Percentiles rank a stretch among this genome's conserved stretches.
These are phyloP conservation scores for Chalciporus sphaerocephalus DNA, from an alignment of 768 basidiomycete species.

Conservation along the genomic window DNA sequence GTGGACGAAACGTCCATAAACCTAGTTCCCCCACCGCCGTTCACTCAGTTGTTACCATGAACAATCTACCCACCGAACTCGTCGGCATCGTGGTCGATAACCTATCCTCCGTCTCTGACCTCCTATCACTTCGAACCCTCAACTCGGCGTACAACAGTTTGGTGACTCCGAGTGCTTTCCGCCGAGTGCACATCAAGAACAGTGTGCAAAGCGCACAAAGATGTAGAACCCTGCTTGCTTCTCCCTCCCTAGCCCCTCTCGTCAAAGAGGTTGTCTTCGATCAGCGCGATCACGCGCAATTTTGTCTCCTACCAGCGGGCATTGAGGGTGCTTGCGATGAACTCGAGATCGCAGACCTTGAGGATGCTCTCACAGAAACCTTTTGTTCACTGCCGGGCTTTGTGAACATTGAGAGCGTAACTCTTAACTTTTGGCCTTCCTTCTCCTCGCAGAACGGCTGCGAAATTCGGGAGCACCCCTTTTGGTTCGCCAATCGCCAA, in stretches of 20 bases:
- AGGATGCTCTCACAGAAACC: slow-evolving; percentile 26
- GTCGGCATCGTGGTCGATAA: slow-evolving; percentile 22
- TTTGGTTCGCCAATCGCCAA: slow-evolving; percentile 31
- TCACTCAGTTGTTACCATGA: slow-evolving; percentile 13
- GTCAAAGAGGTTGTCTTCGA: slow-evolving; percentile 30
- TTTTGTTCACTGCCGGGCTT: slow-evolving; percentile 20
- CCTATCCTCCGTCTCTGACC: slow-evolving; percentile 22
- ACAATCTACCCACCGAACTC: slow-evolving; percentile 27
- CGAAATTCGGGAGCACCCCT: slow-evolving; percentile 27
- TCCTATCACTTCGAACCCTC: slow-evolving; percentile 26
- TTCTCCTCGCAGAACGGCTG: slow-evolving; percentile 21
- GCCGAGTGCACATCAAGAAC: slow-evolving; percentile 20
- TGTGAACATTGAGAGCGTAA: slow-evolving; percentile 18
- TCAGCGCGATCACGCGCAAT: slow-evolving; percentile 22
- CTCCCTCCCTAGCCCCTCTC: slow-evolving; percentile 19
- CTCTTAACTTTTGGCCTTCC: slow-evolving; percentile 31
- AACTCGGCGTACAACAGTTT: slow-evolving; percentile 25
- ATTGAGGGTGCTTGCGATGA: slow-evolving; percentile 22
- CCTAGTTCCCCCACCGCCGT: background rate
- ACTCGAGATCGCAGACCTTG: slow-evolving; percentile 31
- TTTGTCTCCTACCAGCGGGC: slow-evolving; percentile 19
- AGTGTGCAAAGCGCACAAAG: slow-evolving; percentile 27
- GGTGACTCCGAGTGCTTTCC: slow-evolving; percentile 25
- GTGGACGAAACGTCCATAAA: background rate
- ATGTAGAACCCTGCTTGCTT: slow-evolving; percentile 18